Base-by-base conservation (phyloP, 306 rosid species). In the Pyrus bretschneideri region DNA sequence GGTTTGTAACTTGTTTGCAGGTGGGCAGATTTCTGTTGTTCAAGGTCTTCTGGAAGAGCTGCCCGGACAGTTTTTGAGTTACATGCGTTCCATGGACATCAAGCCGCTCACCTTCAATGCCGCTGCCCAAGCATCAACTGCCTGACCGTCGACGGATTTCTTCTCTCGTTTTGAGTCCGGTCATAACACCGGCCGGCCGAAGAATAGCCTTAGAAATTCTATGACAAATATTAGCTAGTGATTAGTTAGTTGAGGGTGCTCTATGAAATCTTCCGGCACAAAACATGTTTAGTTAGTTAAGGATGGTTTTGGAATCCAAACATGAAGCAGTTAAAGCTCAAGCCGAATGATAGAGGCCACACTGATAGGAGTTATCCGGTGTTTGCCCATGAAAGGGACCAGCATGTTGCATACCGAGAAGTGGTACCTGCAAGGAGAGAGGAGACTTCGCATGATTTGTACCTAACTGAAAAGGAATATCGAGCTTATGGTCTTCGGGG, bases 21-120 rank as follows among this genome's bases (percentile, higher is more conserved):
- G 86, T 6, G 95, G 98, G 29, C 66, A 73, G 9, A 79, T 90
- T 23, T 83, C 91, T 11, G 88, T 79, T 9, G 97, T 94, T 19
- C 89, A 89, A 83, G 87, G 91, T 71, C 92, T 92, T 17, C 69
- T 94, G 73, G 96, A 91, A 79, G 98, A 94, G 86, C 77, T 94
- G 66, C 98, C 96, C 2, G 83, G 77, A 23, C 97, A 94, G 75
- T 92, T 94, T 59, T 84, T 94, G 84, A 82, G 79, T 63, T 87
- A 87, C 84, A 78, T 94, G 97, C 82, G 83, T 6, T 52, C 84
- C 69, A 89, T 93, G 73, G 91, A 87, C 65, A 85, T 85, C 70
- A 84, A 78, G 80, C 94, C 93, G 9, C 35, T 19, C 76, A 64
- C 57, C 80, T 65, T 74, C 68, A 64, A 25, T 44, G 71, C 27